Conservation (phyloP, 179 eudicot species). For the Silene noctiflora region DNA sequence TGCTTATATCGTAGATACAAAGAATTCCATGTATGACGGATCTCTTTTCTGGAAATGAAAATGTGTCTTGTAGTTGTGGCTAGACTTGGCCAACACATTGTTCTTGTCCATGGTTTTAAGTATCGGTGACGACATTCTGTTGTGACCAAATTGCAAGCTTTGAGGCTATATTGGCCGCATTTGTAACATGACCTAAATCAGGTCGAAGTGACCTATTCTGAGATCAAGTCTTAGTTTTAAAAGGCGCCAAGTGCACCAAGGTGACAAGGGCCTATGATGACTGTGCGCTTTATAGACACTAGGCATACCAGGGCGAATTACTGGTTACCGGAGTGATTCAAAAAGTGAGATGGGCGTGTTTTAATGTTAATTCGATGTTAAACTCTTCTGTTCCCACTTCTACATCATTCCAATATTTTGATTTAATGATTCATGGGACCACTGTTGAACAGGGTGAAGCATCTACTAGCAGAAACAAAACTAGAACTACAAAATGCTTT, state of each 20-base stretch:
- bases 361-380: conserved; percentile 2
- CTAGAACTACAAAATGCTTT: conserved; percentile 65
- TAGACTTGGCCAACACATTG: neutral
- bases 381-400: neutral
- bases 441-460: conserved; percentile 62
- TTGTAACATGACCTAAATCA: too few relatives aligned
- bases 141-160: too few relatives aligned
- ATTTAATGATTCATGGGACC: conserved; percentile 9
- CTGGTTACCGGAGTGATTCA: neutral
- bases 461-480: conserved; percentile 61
- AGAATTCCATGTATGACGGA: neutral
- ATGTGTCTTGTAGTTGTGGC: conserved; percentile 1
- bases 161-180: too few relatives aligned
- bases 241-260: too few relatives aligned
- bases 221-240: too few relatives aligned
- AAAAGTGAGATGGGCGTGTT: conserved; percentile 2
- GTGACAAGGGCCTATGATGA: too few relatives aligned
- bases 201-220: too few relatives aligned
- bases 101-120: neutral
- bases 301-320: too few relatives aligned
- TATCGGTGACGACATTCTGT: too few relatives aligned
- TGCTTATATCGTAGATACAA: too few relatives aligned
- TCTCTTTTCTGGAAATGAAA: neutral
- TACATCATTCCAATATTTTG: neutral
- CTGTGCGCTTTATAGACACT: too few relatives aligned